Percentiles rank a stretch among this genome's conserved stretches.
Conservation (phyloP, 2,329 filamentous ascomycete species). For the Talaromyces pinophilus region DNA sequence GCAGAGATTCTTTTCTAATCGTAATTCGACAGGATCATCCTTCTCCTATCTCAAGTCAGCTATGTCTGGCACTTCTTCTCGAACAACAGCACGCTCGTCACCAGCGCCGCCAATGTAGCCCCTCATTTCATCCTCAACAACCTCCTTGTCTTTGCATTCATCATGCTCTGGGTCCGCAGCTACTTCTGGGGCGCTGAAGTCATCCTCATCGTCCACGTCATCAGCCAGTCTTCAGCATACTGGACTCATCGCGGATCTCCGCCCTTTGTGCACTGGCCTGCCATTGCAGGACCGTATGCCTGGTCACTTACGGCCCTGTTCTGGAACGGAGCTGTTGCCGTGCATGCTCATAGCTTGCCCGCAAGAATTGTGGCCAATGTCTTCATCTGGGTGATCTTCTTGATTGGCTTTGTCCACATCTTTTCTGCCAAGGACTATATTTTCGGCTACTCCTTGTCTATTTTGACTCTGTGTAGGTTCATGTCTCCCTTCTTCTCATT, state of each 20-base stretch:
- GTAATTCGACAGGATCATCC: conserved; percentile 58
- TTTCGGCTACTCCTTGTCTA: conserved; percentile 75
- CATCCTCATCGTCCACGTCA: conserved; percentile 75
- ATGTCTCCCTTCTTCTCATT: not conserved
- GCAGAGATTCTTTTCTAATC: not conserved
- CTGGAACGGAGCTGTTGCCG: conserved; percentile 83
- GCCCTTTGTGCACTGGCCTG: conserved; percentile 73
- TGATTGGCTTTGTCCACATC: conserved; percentile 76
- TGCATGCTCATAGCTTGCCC: conserved; percentile 66
- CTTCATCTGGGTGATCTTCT: conserved; percentile 81
- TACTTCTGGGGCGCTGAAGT: conserved; percentile 76
- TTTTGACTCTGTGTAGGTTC: conserved; percentile 66
- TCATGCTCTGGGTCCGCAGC: conserved; percentile 77
- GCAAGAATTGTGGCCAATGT: conserved; percentile 83
- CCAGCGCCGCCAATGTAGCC: conserved; percentile 73
- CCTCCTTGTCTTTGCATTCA: conserved; percentile 75
- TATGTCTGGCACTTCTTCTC: conserved; percentile 79
- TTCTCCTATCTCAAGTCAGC: conserved; percentile 73
- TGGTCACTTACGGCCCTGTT: conserved; percentile 87
- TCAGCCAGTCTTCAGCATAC: conserved; percentile 77
- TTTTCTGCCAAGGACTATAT: conserved; percentile 71
- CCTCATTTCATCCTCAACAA: conserved; percentile 86
- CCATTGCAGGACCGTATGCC: conserved; percentile 74
- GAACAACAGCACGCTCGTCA: conserved; percentile 61
- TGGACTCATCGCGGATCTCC: conserved; percentile 74